Base-by-base conservation (phyloP, 495 filamentous ascomycete species). In the Aeminium ludgeri region DNA sequence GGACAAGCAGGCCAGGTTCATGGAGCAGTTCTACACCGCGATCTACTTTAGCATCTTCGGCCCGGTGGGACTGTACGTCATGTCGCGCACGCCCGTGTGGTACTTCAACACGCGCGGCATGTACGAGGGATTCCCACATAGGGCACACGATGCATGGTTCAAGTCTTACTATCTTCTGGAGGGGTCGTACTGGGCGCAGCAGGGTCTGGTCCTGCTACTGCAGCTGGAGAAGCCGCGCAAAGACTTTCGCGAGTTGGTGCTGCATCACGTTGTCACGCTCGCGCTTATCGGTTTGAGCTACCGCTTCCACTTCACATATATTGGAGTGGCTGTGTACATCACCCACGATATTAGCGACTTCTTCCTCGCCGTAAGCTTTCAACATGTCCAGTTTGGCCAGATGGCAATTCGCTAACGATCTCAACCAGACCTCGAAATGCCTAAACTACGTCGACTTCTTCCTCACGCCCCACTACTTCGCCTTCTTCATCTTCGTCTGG, bases 11-110 rank as follows among this genome's bases (percentile, higher is more conserved):
- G 69, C 80, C 8, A 77, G 89, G 12, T 96, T 92, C 68, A 91
- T 95, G 83, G 89, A 97, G 60, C 89, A 97, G 61, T 72, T 81
- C 49, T 97, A 97, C 65, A 95, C 87, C 1, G 89, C 85, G n/a
- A 66, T 95, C 23, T 97, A 97, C 65, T 95, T 95, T 54, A 73
- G 61, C 8, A 53, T 94, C 39, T 74, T 92, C 41, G 84, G 85
- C 4, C 89, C 91, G 1, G 75, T 73, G 33, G 89, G 89, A 32
- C 61, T 96, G 57, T 97, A 80, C 50, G 82, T 96, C 43, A 96
- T 97, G 91, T 35, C 35, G 13, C 68, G 72, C 19, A 82, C 85
- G 6, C 78, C 85, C 10, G 72, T 97, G n/a, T 97, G 89, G 89
- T 96, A 94, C 58, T 97, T 96, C 70, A 86, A 92, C 61, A 91